Conservation (phyloP, 495 filamentous ascomycete genomes). For the Sporormia fimetaria region DNA sequence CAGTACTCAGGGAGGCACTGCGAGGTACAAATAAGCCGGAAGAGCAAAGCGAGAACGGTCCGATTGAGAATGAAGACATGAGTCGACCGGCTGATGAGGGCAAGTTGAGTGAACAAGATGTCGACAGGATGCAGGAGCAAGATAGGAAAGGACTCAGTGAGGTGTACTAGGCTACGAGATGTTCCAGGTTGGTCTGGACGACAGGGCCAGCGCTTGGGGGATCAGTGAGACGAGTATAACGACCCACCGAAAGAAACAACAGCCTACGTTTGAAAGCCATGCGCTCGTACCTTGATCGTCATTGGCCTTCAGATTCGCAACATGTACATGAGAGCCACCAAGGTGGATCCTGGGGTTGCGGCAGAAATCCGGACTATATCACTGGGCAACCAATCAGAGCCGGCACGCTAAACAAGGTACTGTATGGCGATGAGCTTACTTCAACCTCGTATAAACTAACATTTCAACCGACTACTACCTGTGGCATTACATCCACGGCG, state of each 20-base stretch:
- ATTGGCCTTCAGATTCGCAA: not conserved
- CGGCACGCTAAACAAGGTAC: too few species aligned
- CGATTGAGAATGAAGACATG: slow-evolving; percentile 2
- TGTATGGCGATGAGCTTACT: too few species aligned
- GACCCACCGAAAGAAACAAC: not conserved
- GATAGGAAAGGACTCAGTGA: slow-evolving; percentile 21
- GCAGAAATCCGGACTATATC: slow-evolving; percentile 1
- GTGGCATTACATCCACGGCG: too few species aligned
- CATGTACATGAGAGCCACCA: not conserved
- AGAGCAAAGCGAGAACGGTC: slow-evolving; percentile 16
- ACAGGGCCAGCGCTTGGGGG: not conserved
- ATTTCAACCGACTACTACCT: too few species aligned
- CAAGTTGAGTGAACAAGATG: slow-evolving; percentile 7
- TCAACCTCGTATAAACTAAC: too few species aligned
- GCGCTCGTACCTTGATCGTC: not conserved
- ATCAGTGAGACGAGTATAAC: not conserved
- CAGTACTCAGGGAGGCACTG: slow-evolving; percentile 20
- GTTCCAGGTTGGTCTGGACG: not conserved
- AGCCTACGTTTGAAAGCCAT: too few species aligned
- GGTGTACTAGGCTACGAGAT: slow-evolving; percentile 10
- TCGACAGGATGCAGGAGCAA: slow-evolving; percentile 16
- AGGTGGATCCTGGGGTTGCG: not conserved
- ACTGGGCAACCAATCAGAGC: not conserved
- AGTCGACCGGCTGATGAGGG: slow-evolving; percentile 2
- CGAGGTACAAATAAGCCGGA: slow-evolving; percentile 23